Evolutionary conservation across 371 early-diverging fungal genomes (phyloP).

Genomic region (Mortierella sp.): DNA sequence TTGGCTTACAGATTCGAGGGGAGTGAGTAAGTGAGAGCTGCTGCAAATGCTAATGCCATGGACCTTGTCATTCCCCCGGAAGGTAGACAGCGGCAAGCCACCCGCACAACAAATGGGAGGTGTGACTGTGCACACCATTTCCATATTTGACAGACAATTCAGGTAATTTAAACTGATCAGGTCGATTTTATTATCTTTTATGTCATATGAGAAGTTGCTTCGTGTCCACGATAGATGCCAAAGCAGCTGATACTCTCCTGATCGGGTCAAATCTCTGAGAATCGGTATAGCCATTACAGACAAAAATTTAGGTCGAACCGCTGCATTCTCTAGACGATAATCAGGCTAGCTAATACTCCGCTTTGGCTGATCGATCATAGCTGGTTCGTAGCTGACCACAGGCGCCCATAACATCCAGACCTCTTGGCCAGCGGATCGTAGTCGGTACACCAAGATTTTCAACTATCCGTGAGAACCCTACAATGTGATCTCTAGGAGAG

Average conservation of each 20-base stretch:
- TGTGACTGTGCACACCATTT: too few species aligned
- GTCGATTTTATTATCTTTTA: too few species aligned
- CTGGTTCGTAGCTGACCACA: slow-evolving; percentile 72
- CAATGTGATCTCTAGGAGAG: slow-evolving; percentile 63
- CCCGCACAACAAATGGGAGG: too few species aligned
- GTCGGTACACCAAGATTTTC: slow-evolving; percentile 63
- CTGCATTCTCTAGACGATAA: background rate
- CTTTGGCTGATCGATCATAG: slow-evolving; percentile 12
- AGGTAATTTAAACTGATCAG: too few species aligned
- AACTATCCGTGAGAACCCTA: slow-evolving; percentile 64
- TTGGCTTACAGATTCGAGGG: background rate
- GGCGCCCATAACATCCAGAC: slow-evolving; percentile 81
- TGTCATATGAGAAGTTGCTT: too few species aligned
- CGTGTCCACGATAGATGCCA: too few species aligned
- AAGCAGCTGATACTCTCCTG: too few species aligned
- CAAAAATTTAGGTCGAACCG: too few species aligned
- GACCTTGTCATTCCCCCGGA: background rate
- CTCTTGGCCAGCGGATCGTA: slow-evolving; percentile 69
- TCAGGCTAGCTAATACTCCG: background rate
- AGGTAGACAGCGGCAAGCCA: too few species aligned
- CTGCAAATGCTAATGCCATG: background rate
- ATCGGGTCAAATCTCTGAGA: too few species aligned
- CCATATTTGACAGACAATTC: too few species aligned
- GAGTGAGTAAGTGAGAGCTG: background rate
- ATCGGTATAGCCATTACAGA: too few species aligned